Base-by-base conservation (phyloP, 2,329 filamentous ascomycete genomes). In the Trichophyton verrucosum region DNA sequence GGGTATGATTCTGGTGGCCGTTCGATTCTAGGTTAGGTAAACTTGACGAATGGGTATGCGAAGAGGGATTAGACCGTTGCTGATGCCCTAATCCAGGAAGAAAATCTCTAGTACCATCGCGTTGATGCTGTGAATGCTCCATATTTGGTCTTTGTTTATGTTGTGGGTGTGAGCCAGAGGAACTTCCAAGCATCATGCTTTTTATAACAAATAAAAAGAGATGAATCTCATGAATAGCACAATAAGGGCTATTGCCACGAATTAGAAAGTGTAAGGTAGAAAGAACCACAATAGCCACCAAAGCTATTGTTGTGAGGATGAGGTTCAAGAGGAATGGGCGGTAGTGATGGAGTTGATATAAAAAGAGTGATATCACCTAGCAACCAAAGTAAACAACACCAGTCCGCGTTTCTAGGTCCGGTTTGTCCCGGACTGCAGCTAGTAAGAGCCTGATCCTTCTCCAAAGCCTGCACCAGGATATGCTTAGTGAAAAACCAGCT, bases 11-110 rank as follows among this genome's bases (percentile, higher is more conserved):
- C 3, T 13, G 51, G 9, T 36, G 51, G 15, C 27, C 51, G 30
- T 55, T 55, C 6, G 51, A 55, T 20, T 55, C 22, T 8, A 57
- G n/a, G 55, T 40, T 57, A 40, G 55, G 55, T 9, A 57, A 36
- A 24, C 55, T 57, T 15, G 56, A 61, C 60, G 53, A 59, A 40
- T 60, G 57, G 30, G 57, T 47, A 44, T 46, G 46, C 27, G 55
- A 13, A 58, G 27, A 17, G 38, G 58, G 55, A 44, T 55, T 60
- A 51, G 20, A 4, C 24, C 49, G 33, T 44, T 44, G 33, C 42
- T 57, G 36, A 22, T 57, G 55, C 17, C 38, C 36, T 9, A 15
- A 42, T 57, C 40, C 11, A 57, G 40, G 20, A 22, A 57, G 22
- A 11, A 44, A 44, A 33, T 57, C 22, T 27, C 9, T 36, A 44